phyloP scores from a whole-genome alignment of 2,329 filamentous ascomycete species.

The Penicillium sp. region DNA sequence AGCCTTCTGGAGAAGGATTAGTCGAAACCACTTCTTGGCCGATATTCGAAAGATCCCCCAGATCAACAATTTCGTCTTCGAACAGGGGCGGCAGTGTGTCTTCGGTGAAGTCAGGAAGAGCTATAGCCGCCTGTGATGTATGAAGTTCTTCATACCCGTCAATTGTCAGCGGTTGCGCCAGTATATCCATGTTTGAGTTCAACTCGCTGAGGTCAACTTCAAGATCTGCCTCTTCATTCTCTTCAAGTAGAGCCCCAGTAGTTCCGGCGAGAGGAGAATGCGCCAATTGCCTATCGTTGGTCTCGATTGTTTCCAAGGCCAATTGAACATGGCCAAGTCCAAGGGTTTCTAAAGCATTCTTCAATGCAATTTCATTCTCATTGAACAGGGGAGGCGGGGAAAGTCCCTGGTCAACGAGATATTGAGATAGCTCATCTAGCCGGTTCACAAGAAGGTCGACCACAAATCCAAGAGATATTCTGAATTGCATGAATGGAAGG shows the following conservation, averaged over 20 bases:
- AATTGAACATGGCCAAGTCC: constrained; percentile 12
- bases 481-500: background rate
- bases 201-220: constrained; percentile 1
- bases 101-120: background rate
- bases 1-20: background rate
- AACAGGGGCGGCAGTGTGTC: background rate
- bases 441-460: constrained; percentile 16
- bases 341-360: constrained; percentile 11
- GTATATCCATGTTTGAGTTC: constrained; percentile 5
- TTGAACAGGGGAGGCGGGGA: constrained; percentile 9
- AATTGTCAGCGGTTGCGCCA: background rate
- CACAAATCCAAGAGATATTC: constrained; percentile 14
- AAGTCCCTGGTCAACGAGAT: constrained; percentile 11
- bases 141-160: background rate
- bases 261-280: background rate
- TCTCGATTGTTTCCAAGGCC: constrained; percentile 1
- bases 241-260: background rate
- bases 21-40: background rate
- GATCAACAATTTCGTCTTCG: background rate
- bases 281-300: constrained; percentile 4
- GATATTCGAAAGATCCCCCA: background rate
- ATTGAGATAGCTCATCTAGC: constrained; percentile 13
- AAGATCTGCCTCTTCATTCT: background rate
- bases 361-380: constrained; percentile 16
- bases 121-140: background rate